Base-by-base conservation (phyloP, 1,284 basidiomycete genomes). In the Cryptococcus sp. region DNA sequence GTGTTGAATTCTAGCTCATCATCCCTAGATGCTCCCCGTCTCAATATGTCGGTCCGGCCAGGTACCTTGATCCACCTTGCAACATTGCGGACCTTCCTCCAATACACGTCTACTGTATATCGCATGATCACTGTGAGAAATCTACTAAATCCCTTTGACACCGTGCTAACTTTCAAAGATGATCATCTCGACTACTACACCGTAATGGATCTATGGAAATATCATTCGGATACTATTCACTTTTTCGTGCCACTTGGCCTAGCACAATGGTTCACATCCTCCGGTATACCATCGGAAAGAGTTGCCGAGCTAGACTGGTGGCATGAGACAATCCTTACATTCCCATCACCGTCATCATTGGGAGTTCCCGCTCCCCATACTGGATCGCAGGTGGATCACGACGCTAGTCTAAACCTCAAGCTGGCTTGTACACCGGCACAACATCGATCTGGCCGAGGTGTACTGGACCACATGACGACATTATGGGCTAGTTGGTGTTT, bases 141-240 rank as follows among this genome's bases (percentile, higher is more conserved):
- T 5, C 13, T 8, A 33, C 31, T 10, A n/a, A 8, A 23, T 32
- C 4, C 30, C 41, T 35, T 15, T 13, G 30, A n/a, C 4, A 5
- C 10, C 34, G 11, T 10, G 4, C 34, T 11, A 41, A 11, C n/a
- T 46, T 44, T 23, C 4, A 47, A 51, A 76, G 74, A 77, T 51
- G 76, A 77, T 58, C 76, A 77, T 58, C 63, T 77, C 11, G 76
- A 77, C 56, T 75, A 76, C 58, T 66, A 73, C 55, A 72, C 72
- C 6, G 73, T 77, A 38, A 64, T 72, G 49, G 70, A 75, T 42
- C 54, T 77, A 11, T 76, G 73, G 73, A 66, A 68, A 52, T 68
- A 63, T 47, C 68, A 71, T 49, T 53, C 59, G 32, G 43, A 62
- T 14, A 73, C 71, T 3, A 67, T 77, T 15, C 73, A 76, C 50